Percentiles rank a stretch among this genome's conserved stretches.
Conservation (phyloP, 495 filamentous ascomycete genomes). For the Letharia columbiana region DNA sequence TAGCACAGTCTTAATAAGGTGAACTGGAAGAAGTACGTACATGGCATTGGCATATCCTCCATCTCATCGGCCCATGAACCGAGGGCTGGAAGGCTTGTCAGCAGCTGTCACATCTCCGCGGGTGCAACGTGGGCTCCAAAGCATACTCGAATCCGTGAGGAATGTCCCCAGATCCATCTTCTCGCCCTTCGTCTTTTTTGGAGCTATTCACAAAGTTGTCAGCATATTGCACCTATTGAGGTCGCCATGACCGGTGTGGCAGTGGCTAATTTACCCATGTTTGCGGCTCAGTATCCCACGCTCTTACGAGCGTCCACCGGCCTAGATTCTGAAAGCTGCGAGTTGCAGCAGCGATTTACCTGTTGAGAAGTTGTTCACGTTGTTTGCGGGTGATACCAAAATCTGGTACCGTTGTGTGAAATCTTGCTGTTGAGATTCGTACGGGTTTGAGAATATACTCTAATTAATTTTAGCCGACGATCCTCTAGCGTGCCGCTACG, state of each 20-base stretch:
- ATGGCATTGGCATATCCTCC: conserved; percentile 67
- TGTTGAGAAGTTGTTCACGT: not conserved
- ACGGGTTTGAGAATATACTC: not conserved
- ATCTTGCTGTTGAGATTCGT: conserved; percentile 5
- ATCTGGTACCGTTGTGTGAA: not conserved
- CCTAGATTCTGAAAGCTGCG: not conserved
- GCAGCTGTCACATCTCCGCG: conserved; percentile 26
- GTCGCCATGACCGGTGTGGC: conserved; percentile 22
- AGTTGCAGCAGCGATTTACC: not conserved
- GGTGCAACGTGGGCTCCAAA: conserved; percentile 15
- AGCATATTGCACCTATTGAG: conserved; percentile 24
- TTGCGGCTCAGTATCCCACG: conserved; percentile 48
- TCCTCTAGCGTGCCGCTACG: conserved; percentile 11
- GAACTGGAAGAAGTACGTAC: not conserved
- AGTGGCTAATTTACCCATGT: conserved; percentile 63
- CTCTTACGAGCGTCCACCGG: conserved; percentile 20
- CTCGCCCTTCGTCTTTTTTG: conserved; percentile 74
- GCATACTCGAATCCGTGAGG: conserved; percentile 75
- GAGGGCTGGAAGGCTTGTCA: conserved; percentile 51
- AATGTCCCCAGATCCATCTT: conserved; percentile 94
- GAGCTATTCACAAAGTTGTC: conserved; percentile 51
- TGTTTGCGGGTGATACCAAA: not conserved
- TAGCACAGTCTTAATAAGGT: not conserved
- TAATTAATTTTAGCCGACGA: conserved; percentile 17
- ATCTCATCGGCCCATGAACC: conserved; percentile 99